Conservation (phyloP, 345 rosid species). For the Stellera chamaejasme region DNA sequence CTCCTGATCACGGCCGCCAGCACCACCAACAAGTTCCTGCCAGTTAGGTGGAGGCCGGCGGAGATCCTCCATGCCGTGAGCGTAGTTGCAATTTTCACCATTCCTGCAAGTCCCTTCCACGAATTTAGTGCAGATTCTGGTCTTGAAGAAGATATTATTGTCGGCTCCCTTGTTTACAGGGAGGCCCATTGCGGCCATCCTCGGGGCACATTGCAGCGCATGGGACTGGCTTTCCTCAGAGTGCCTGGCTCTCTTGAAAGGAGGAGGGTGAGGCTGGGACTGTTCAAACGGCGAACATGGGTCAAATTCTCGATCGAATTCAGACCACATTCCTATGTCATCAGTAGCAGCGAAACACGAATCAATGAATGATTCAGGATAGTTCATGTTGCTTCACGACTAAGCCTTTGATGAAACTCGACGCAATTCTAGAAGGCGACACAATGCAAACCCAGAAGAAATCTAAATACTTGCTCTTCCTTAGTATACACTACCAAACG, state of each 20-base stretch:
- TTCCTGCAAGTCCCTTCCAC: slow-evolving; percentile 60
- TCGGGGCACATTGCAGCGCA: slow-evolving; percentile 13
- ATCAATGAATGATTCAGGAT: slow-evolving; percentile 41
- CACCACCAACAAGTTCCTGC: slow-evolving; percentile 76
- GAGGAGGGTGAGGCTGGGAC: slow-evolving; percentile 26
- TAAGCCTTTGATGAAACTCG: too few species aligned
- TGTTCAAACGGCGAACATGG: slow-evolving; percentile 29
- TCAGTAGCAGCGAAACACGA: slow-evolving; percentile 33
- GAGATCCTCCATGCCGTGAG: slow-evolving; percentile 83
- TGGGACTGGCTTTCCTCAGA: slow-evolving; percentile 42
- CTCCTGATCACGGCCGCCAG: slow-evolving; percentile 31
- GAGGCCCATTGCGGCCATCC: slow-evolving; percentile 25
- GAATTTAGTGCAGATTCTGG: slow-evolving; percentile 77
- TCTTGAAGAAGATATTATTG: slow-evolving; percentile 76
- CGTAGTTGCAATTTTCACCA: slow-evolving; percentile 92
- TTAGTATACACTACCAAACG: too few species aligned
- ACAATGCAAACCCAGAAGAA: too few species aligned
- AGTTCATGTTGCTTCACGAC: slow-evolving; percentile 30
- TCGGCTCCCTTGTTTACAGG: slow-evolving; percentile 54
- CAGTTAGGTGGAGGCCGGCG: slow-evolving; percentile 93
- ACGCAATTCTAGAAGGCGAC: too few species aligned
- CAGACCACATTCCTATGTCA: slow-evolving; percentile 57
- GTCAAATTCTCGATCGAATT: slow-evolving; percentile 41
- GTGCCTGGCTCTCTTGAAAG: slow-evolving; percentile 55
- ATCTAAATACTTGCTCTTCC: too few species aligned